Conservation (phyloP, 441 rosid genomes). For the Jatropha multifida region DNA sequence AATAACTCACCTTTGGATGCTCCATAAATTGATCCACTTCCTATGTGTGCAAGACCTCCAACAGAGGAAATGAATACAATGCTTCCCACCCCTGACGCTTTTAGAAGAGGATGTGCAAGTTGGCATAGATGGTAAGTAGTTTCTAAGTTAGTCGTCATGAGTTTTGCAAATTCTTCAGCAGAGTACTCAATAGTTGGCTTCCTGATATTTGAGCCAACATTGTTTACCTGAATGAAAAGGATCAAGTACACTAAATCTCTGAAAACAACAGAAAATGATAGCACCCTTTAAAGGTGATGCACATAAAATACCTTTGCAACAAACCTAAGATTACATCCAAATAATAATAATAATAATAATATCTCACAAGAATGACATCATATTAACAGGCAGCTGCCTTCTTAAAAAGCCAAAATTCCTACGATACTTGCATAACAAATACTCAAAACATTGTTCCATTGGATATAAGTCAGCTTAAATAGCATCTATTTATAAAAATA, state of each 20-base stretch:
- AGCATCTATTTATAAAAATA: neutral
- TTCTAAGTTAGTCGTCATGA: constrained; percentile 68
- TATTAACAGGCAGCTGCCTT: neutral
- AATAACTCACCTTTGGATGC: constrained; percentile 58
- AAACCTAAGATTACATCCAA: neutral
- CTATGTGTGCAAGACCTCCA: constrained; percentile 45
- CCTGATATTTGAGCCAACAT: constrained; percentile 78
- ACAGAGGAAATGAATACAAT: constrained; percentile 87
- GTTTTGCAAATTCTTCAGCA: constrained; percentile 51
- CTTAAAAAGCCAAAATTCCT: neutral
- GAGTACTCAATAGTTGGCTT: constrained; percentile 72
- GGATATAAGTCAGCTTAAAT: neutral
- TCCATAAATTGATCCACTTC: constrained; percentile 68
- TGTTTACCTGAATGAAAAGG: constrained; percentile 56
- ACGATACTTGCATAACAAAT: neutral
- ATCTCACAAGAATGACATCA: neutral
- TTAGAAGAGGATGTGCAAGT: constrained; percentile 79
- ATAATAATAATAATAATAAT: too few relatives aligned
- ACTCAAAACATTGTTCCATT: too few relatives aligned
- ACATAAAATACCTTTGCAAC: neutral
- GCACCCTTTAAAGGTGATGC: too few relatives aligned
- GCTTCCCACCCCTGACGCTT: constrained; percentile 70
- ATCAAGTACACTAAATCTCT: neutral
- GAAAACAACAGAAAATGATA: neutral
- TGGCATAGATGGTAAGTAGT: constrained; percentile 77